Evolutionary conservation across 331 rosid genomes (phyloP), one percentile per base, ranked within the genome.

Genomic region (Quercus lobata): DNA sequence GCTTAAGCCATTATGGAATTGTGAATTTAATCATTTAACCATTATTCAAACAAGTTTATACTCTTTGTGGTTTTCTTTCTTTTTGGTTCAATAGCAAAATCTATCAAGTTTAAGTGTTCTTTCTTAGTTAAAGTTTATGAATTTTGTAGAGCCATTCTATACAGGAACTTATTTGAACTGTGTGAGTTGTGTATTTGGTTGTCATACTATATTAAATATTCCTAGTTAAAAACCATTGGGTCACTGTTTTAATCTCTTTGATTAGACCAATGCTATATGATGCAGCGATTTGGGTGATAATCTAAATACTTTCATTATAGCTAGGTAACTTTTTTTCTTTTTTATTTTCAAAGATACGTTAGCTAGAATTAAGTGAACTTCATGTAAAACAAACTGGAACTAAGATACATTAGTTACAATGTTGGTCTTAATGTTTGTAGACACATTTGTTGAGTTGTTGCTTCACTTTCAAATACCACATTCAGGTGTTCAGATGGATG

Each of bases 401-500:
- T 35, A 34, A 35, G 53, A 30, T 18, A 19, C 14, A 35, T 68
- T 68, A 53, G 52, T 19, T 32, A 68, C 27, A 9, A 24, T 68
- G 53, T 35, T n/a, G 29, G 24, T 1, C 11, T 35, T 27, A 24
- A n/a, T 68, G 72, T 18, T 66, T 65, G 46, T 34, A 0, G 18
- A n/a, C 1, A 52, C 71, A 32, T 78, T 29, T 68, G 71, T 68
- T 62, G 57, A 57, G 56, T 44, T 70, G 46, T 52, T 70, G 27
- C 70, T 80, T 82, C 63, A 72, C 82, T 72, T 58, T 62, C 78
- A 80, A 71, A 74, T 81, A 76, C 72, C 82, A 65, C 57, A 55
- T 86, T 80, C 92, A 94, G 98, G 97, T 91, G 70, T 94, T 94
- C 87, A 91, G 97, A 88, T 94, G 98, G 97, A 94, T 94, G 98